Evolutionary conservation across 441 rosid genomes (phyloP).

Genomic region (Erodium chrysanthum): DNA sequence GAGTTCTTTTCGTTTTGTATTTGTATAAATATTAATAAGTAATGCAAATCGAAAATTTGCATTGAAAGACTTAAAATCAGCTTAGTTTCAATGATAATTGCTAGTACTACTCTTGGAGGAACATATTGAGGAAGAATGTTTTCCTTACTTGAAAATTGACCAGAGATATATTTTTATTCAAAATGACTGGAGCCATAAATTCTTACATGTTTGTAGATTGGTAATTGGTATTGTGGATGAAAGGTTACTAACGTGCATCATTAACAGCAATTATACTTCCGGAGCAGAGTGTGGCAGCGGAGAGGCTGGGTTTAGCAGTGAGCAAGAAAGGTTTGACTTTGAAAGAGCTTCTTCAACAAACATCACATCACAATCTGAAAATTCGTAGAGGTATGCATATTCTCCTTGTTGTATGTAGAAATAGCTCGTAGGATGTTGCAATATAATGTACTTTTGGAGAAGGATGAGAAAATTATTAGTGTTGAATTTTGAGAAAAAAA

Average conservation of each 20-base stretch:
- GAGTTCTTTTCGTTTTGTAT: slow-evolving; percentile 1
- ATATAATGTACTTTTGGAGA: background rate
- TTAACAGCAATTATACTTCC: slow-evolving; percentile 73
- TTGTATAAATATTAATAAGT: background rate
- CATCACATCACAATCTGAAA: slow-evolving; percentile 70
- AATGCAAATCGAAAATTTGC: background rate
- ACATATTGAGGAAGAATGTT: background rate
- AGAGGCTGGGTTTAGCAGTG: slow-evolving; percentile 69
- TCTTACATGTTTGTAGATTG: slow-evolving; percentile 10
- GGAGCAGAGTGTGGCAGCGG: slow-evolving; percentile 75
- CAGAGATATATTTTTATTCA: no score
- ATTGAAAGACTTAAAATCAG: background rate
- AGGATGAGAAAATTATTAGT: background rate
- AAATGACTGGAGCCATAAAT: background rate
- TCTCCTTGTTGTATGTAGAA: background rate
- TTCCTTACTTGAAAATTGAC: background rate
- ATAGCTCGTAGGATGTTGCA: slow-evolving; percentile 7
- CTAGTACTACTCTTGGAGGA: background rate
- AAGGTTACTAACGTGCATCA: background rate
- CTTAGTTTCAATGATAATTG: background rate
- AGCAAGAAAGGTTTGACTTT: slow-evolving; percentile 84
- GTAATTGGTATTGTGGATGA: background rate
- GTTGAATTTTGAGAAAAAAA: background rate
- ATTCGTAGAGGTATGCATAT: slow-evolving; percentile 53
- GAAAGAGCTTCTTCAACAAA: slow-evolving; percentile 69